Base-by-base conservation (phyloP, 164 flowering plant species). In the Tetrastigma voinierianum region DNA sequence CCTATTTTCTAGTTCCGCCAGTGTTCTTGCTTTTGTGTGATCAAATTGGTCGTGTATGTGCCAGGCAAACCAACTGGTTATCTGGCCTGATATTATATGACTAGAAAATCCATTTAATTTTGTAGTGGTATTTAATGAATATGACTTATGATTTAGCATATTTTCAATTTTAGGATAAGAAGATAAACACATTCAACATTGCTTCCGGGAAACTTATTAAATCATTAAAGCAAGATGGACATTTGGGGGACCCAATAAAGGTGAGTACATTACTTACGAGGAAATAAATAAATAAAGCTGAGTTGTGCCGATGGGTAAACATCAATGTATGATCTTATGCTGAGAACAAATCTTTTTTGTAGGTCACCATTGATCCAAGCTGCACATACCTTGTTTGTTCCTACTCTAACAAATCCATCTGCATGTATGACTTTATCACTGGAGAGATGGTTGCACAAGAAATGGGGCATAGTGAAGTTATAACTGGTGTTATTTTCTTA, bases 311-410 rank as follows among this genome's bases (percentile, higher is more conserved):
- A 20, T 47, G 3, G 52, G 48, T 59, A 63, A 11, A 19, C 46
- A 47, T 70, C 48, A 40, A 58, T 32, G 0, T 32, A 32, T 32
- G 54, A 57, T 61, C 40, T 48, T 23, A 60, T 67, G 24, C 62
- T 52, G 60, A 32, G 32, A 67, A 10, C 51, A 17, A 51, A 24
- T 71, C 3, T 46, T 44, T 62, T 80, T 64, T 55, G 55, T 84
- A 87, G 91, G 87, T 85, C 51, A 57, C 71, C 12, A 58, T 85
- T 78, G 96, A 90, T 20, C 88, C 91, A 71, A 90, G 90, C 75
- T 70, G 91, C 78, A 85, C 82, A 73, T 90, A 76, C 75, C 63
- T 90, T 51, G 84, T 76, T 47, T 88, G 90, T 74, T 85, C 91
- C n/a, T 85, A 83, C 81, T 86, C 90, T n/a, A 82, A 80, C 83